Conservation (phyloP, 2,329 filamentous ascomycete species). For the Moelleriella libera region DNA sequence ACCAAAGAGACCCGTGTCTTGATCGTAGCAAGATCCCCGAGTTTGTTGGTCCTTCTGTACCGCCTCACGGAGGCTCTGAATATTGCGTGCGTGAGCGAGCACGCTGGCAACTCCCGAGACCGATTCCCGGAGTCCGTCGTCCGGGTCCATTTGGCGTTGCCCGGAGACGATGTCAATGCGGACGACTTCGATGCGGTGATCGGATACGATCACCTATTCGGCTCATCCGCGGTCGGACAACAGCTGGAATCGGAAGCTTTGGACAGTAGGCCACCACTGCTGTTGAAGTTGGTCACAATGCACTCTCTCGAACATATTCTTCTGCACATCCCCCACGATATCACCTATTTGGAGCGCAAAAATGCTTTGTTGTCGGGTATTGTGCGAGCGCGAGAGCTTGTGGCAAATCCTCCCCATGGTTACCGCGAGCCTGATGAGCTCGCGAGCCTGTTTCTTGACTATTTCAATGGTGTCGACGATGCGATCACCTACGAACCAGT, state of each 20-base stretch:
- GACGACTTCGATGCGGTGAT: slow-evolving; percentile 35
- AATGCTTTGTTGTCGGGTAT: slow-evolving; percentile 26
- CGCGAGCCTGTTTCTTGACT: slow-evolving; percentile 31
- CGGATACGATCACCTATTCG: slow-evolving; percentile 37
- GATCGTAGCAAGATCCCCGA: slow-evolving; percentile 35
- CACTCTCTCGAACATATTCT: slow-evolving; percentile 43
- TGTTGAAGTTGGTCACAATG: slow-evolving; percentile 33
- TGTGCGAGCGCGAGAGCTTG: slow-evolving; percentile 19
- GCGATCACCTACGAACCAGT: slow-evolving; percentile 31
- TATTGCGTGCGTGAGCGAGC: slow-evolving; percentile 19
- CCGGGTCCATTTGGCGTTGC: slow-evolving; percentile 27
- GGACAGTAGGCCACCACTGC: slow-evolving; percentile 21
- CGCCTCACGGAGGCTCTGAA: slow-evolving; percentile 28
- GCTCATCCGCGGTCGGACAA: slow-evolving; percentile 14
- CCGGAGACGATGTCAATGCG: slow-evolving; percentile 22
- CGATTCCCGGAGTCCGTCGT: slow-evolving; percentile 18
- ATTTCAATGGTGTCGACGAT: slow-evolving; percentile 23
- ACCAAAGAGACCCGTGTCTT: slow-evolving; percentile 31
- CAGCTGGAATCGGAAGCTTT: slow-evolving; percentile 2
- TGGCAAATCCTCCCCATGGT: slow-evolving; percentile 25
- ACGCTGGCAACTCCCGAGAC: slow-evolving; percentile 12
- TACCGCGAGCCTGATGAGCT: slow-evolving; percentile 28
- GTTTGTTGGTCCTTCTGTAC: slow-evolving; percentile 36
- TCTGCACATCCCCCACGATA: slow-evolving; percentile 22
- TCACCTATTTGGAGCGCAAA: slow-evolving; percentile 29